A percentile compares a stretch with the other conserved stretches of the same genome.
Conservation (phyloP, 768 basidiomycete genomes). For the Aureoboletus auriporus region DNA sequence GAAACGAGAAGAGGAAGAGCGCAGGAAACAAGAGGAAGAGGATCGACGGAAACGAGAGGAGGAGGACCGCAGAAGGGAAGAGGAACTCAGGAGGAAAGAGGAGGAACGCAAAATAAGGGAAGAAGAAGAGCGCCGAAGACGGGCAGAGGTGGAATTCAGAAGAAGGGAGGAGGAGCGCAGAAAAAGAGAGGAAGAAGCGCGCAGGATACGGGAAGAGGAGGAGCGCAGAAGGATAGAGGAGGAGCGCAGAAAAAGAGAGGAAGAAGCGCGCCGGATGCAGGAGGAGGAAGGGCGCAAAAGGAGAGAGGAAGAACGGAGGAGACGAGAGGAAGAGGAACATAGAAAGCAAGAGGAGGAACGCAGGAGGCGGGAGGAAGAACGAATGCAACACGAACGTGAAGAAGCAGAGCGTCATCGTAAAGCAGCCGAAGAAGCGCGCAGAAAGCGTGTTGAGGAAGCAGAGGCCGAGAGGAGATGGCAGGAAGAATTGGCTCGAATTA, state of each 20-base stretch:
- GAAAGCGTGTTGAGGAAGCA: conserved; percentile 41
- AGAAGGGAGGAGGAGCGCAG: conserved; percentile 33
- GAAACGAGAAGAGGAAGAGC: conserved; percentile 19
- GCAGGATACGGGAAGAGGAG: conserved; percentile 6
- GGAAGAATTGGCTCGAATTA: conserved; percentile 31
- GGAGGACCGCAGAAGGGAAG: conserved; percentile 31
- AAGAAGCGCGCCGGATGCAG: conserved; percentile 17
- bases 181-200: conserved; percentile 25
- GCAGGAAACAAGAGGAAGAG: background rate
- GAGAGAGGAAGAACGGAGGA: conserved; percentile 9
- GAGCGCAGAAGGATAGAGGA: conserved; percentile 24
- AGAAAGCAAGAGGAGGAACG: conserved; percentile 25
- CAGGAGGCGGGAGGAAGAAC: conserved; percentile 39
- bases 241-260: conserved; percentile 32
- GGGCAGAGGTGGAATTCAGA: conserved; percentile 39
- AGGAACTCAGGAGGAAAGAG: conserved; percentile 41
- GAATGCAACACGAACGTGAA: conserved; percentile 41
- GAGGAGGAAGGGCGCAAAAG: conserved; percentile 14
- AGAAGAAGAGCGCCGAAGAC: conserved; percentile 27
- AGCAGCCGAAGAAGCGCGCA: conserved; percentile 43
- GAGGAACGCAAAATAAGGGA: conserved; percentile 10
- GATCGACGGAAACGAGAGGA: conserved; percentile 10
- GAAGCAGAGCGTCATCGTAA: conserved; percentile 42
- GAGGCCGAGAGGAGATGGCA: conserved; percentile 45
- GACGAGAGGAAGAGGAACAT: conserved; percentile 23